Conservation (phyloP, 176 grass and related monocot species). For the Bonia amplexicaulis region DNA sequence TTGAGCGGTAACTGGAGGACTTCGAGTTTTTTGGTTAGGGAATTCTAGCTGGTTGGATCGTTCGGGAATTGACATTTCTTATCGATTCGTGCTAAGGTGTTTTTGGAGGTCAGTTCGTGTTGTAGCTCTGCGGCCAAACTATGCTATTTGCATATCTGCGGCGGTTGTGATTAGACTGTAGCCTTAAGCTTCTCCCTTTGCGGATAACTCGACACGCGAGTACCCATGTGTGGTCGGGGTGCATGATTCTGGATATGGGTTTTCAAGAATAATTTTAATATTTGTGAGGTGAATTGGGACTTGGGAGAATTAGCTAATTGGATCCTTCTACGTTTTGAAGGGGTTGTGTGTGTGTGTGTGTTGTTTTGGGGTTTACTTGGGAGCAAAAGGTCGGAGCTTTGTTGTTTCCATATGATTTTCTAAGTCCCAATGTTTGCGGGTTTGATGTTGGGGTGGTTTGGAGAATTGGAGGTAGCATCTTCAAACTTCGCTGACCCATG, state of each 20-base stretch:
- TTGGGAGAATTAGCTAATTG: background rate
- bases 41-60: background rate
- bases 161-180: background rate
- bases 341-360: no score
- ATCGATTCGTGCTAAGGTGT: background rate
- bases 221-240: background rate
- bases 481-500: background rate
- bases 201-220: background rate
- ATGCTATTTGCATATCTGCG: background rate
- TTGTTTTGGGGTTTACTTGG: background rate
- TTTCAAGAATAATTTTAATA: background rate
- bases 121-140: background rate
- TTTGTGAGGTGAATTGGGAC: background rate
- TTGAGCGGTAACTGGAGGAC: background rate
- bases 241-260: background rate
- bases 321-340: background rate
- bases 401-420: background rate
- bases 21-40: background rate
- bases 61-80: background rate
- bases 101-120: background rate
- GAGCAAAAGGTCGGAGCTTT: background rate
- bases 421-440: background rate
- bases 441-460: background rate
- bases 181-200: background rate
- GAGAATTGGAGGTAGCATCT: background rate